Percentiles rank a stretch among this genome's conserved stretches.
These are phyloP conservation scores for Geotrichum cucujoidarum DNA, from an alignment of 1,139 yeast genomes.

Conservation along the genomic window DNA sequence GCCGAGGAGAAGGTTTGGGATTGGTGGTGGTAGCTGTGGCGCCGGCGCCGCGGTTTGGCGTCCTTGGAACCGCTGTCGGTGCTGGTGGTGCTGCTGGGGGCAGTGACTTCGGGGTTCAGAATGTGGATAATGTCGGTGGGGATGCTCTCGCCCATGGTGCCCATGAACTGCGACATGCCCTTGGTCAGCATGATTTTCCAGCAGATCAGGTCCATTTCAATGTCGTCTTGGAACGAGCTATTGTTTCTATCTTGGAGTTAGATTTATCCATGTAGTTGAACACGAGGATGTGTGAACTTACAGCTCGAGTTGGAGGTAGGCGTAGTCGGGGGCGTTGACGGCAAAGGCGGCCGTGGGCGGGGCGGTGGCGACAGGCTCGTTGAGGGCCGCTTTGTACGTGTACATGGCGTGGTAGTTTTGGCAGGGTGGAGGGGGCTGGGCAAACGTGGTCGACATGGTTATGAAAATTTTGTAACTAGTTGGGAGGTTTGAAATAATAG, in stretches of 20 bases:
- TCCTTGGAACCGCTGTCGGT: background rate
- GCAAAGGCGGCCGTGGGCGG: background rate
- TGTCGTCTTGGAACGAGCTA: conserved; percentile 7
- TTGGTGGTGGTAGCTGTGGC: conserved; percentile 5
- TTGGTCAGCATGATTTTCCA: conserved; percentile 41
- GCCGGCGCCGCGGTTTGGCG: conserved; percentile 1
- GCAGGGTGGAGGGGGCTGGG: conserved; percentile 2
- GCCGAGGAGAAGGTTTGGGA: background rate
- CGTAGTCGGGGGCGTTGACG: conserved; percentile 37
- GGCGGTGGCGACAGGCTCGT: background rate
- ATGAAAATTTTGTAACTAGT: background rate
- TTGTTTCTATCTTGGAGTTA: background rate
- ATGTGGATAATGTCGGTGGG: conserved; percentile 41
- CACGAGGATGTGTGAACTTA: conserved; percentile 26
- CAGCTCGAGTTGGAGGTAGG: conserved; percentile 38
- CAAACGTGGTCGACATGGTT: background rate
- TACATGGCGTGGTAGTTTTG: conserved; percentile 15
- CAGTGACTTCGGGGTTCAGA: conserved; percentile 11
- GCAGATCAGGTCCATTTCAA: conserved; percentile 39
- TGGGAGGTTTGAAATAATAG: background rate
- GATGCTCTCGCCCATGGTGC: conserved; percentile 42
- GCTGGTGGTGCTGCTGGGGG: background rate
- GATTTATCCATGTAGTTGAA: background rate
- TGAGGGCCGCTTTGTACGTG: conserved; percentile 10
- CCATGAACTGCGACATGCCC: conserved; percentile 39